Conservation (phyloP, 2,329 filamentous ascomycete genomes). For the Colletotrichum paranaense region DNA sequence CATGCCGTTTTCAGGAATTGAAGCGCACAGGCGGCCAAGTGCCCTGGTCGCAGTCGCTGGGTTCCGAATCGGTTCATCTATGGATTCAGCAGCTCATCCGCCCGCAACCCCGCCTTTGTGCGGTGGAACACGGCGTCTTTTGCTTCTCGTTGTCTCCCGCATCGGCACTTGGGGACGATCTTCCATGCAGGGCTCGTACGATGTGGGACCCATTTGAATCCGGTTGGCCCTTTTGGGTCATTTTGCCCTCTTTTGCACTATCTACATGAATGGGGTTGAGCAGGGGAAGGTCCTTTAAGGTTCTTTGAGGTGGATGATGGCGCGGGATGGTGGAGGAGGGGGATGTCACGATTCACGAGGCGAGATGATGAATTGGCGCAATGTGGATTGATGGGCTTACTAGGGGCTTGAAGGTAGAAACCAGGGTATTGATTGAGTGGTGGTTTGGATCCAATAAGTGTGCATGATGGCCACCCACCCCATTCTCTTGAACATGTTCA, state of each 20-base stretch:
- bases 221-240: not conserved
- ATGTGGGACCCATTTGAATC: not conserved
- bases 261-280: not conserved
- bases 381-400: not conserved
- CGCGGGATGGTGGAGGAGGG: not conserved
- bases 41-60: no score
- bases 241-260: not conserved
- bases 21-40: not conserved
- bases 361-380: not conserved
- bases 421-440: not conserved
- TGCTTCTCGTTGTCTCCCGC: not conserved
- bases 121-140: not conserved
- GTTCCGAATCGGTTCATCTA: no score
- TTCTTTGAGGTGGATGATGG: not conserved
- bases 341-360: not conserved
- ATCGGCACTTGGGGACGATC: not conserved
- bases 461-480: not conserved
- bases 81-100: conserved; percentile 29
- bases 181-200: not conserved
- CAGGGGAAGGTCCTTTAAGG: not conserved
- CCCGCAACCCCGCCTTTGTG: not conserved
- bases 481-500: not conserved
- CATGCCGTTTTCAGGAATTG: conserved; percentile 5
- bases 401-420: not conserved
- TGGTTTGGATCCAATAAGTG: not conserved